Evolutionary conservation across 768 basidiomycete genomes (phyloP), one percentile per base, ranked within the genome.

Genomic region (Boletellus ananas): DNA sequence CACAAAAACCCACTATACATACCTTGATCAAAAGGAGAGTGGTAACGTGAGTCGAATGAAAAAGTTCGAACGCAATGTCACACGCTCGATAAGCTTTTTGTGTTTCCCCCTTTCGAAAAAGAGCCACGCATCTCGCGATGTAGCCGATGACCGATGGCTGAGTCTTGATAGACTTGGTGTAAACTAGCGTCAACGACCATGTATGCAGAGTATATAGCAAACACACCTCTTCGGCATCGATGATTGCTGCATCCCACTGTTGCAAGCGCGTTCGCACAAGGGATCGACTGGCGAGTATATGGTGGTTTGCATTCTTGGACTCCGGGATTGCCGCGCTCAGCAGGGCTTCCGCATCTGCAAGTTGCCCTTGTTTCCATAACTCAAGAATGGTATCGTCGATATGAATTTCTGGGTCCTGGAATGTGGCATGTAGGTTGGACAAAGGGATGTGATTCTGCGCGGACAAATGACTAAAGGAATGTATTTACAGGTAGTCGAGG

Each of bases 21-120:
- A 47, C 56, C 47, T 57, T 57, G 12, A 43, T 31, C 0, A 54
- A 11, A 12, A 56, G 34, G n/a, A 47, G n/a, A n/a, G 40, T 34
- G 0, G 2, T 21, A 4, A 29, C 29, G 11, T 47, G 14, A 1
- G 20, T 23, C 11, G 44, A 33, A 39, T 40, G 21, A 10, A 14
- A 48, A 21, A 31, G 43, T 3, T 27, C 16, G 31, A 58, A 49
- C 0, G 41, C 49, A 3, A 50, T 23, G 34, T 58, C 58, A n/a
- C n/a, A 55, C 0, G 29, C 17, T 1, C 49, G 47, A 21, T 21
- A 49, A 0, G 11, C 58, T 0, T 36, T 20, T 0, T 7, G 2
- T 6, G 11, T 49, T 12, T 41, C 18, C 0, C 41, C 52, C 2
- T 12, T 25, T 1, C 47, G 17, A 0, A 44, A 34, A 6, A 58